Conservation (phyloP, 495 filamentous ascomycete species). For the Schizothecium vesticola region DNA sequence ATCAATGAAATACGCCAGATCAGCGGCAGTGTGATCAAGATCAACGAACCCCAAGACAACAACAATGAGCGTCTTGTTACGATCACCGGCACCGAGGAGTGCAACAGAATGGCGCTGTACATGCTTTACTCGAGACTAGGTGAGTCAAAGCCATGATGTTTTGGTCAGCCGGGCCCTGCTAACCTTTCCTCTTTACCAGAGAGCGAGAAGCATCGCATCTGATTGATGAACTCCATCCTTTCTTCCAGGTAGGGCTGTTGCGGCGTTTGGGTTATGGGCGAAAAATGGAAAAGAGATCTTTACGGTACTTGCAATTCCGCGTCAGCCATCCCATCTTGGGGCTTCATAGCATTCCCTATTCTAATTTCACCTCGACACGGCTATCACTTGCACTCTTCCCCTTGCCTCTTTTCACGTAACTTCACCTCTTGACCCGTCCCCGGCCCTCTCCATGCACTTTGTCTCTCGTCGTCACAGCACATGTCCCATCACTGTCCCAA, state of each 20-base stretch:
- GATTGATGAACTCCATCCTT: background rate
- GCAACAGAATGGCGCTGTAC: constrained; percentile 98
- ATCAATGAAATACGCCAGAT: constrained; percentile 98
- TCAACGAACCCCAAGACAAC: constrained; percentile 98
- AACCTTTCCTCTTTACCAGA: constrained; percentile 44
- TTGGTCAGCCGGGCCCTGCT: constrained; percentile 9
- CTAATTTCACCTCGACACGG: background rate
- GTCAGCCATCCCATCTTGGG: constrained; percentile 8
- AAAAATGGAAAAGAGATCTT: constrained; percentile 3
- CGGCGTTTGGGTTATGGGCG: background rate
- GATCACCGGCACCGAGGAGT: constrained; percentile 94
- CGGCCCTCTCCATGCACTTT: background rate
- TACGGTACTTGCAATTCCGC: constrained; percentile 14
- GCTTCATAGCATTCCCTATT: constrained; percentile 15
- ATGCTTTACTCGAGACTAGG: constrained; percentile 97
- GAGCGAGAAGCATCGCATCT: constrained; percentile 71
- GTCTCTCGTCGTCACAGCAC: background rate
- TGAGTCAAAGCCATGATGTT: constrained; percentile 46
- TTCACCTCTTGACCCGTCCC: constrained; percentile 8
- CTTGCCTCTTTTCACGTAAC: background rate
- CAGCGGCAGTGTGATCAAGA: constrained; percentile 98
- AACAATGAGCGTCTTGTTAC: constrained; percentile 97
- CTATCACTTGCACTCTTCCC: background rate
- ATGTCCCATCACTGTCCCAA: background rate
- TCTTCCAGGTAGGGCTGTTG: background rate